Base-by-base conservation (phyloP, 139 green algal species). In the Chlamydomonas applanata region DNA sequence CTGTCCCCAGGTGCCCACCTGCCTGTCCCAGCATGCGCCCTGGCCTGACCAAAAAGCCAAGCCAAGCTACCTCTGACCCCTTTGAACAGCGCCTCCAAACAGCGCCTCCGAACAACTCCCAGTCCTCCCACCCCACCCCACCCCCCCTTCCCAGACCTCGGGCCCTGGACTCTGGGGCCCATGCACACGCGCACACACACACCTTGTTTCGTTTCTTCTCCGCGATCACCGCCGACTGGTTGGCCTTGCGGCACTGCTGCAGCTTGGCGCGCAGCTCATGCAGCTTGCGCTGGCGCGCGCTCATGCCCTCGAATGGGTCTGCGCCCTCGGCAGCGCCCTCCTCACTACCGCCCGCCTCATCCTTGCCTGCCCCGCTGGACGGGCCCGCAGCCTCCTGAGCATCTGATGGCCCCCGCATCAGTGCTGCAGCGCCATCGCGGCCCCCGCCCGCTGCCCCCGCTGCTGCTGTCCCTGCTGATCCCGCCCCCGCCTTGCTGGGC, bases 171-270 rank as follows among this genome's bases (percentile, higher is more conserved):
- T n/a, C n/a, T n/a, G n/a, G n/a, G n/a, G n/a, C n/a, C n/a, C 40
- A 49, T 49, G 40, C 40, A 49, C 7, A 11, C 7, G 40, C 40
- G 11, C 7, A 49, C 40, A 49, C 40, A 25, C 40, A 19, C 46
- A 88, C 85, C 83, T 87, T 76, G 44, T 87, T 27, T 36, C 86
- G 79, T 44, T 93, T 91, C 73, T 91, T 93, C 81, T 98, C 95
- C 25, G 82, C 83, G 5, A 98, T 78, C 16, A 97, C 93, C 0
- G 95, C 95, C 11, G 82, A 78, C 75, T 97, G 89, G 80, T 98
- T 98, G 16, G 89, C 87, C 71, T 96, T 97, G 16, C 95, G 86
- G 30, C 83, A 89, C 61, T 90, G 71, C 61, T 89, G 86, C 85
- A 98, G 88, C 75, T 89, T 89, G 69, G 89, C 74, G 73, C 89